Percentiles rank a stretch among this genome's conserved stretches.
These are phyloP conservation scores for Insectozyma bohioensis DNA, from an alignment of 1,139 yeast genomes.

Conservation along the genomic window DNA sequence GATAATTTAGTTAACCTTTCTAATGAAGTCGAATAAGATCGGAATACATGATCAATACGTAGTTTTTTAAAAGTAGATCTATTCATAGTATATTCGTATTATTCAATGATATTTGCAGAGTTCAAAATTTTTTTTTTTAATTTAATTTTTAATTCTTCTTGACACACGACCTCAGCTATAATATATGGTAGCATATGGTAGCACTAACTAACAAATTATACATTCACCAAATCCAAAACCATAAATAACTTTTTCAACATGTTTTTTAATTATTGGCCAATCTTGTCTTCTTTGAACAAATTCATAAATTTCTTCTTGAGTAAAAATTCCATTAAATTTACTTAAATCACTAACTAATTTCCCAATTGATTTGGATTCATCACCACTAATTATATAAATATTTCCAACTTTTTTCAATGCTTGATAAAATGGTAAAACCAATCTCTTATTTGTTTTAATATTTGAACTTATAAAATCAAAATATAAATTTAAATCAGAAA, in stretches of 20 bases:
- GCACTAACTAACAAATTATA: conserved; percentile 34
- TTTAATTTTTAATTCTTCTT: too few species aligned
- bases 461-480: conserved; percentile 65
- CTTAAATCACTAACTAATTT: conserved; percentile 79
- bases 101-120: too few species aligned
- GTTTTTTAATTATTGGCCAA: conserved; percentile 73
- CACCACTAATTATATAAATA: conserved; percentile 72
- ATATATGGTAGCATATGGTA: too few species aligned
- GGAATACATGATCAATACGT: too few species aligned
- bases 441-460: conserved; percentile 59
- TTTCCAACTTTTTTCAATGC: conserved; percentile 85
- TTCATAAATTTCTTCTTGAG: conserved; percentile 91
- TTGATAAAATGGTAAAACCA: conserved; percentile 72
- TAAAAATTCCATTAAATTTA: conserved; percentile 84
- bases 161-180: too few species aligned
- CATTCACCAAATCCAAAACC: conserved; percentile 80
- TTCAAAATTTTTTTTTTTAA: too few species aligned
- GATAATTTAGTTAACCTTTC: too few species aligned
- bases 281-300: conserved; percentile 87
- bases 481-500: conserved; percentile 72
- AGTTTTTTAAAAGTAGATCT: too few species aligned
- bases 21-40: too few species aligned
- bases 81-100: too few species aligned
- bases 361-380: conserved; percentile 81
- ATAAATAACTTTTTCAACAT: conserved; percentile 93